A percentile compares a stretch with the other conserved stretches of the same genome.
Conservation (phyloP, 352 stramenopile genomes). For the Pythium dissotocum region DNA sequence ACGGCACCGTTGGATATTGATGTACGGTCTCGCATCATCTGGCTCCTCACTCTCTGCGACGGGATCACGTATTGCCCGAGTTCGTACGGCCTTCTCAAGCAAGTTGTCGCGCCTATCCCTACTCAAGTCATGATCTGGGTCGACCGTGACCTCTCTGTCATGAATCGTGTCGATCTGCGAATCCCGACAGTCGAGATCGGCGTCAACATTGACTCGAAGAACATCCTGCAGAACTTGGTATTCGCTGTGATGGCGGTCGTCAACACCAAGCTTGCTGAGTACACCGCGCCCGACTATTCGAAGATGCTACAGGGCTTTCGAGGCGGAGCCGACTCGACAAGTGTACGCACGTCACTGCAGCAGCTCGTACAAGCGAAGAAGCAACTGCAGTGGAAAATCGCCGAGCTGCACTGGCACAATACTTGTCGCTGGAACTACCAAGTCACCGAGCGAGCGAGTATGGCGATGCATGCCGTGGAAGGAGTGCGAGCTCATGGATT, state of each 20-base stretch:
- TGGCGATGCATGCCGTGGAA: slow-evolving; percentile 45
- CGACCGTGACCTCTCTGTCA: slow-evolving; percentile 38
- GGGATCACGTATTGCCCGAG: slow-evolving; percentile 58
- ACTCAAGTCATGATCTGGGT: slow-evolving; percentile 56
- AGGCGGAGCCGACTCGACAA: slow-evolving; percentile 7
- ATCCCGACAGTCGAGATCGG: slow-evolving; percentile 61
- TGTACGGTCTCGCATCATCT: slow-evolving; percentile 64
- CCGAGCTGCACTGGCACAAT: slow-evolving; percentile 54
- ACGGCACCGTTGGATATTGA: slow-evolving; percentile 73
- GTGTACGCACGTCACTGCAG: slow-evolving; percentile 32
- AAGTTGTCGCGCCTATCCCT: slow-evolving; percentile 72
- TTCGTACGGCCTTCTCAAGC: slow-evolving; percentile 57
- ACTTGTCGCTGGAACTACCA: slow-evolving; percentile 57
- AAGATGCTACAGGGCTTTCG: slow-evolving; percentile 33
- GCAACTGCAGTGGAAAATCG: slow-evolving; percentile 69
- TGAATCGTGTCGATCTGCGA: slow-evolving; percentile 51
- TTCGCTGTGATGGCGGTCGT: slow-evolving; percentile 37
- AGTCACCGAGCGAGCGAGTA: slow-evolving; percentile 42
- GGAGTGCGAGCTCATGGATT: slow-evolving; percentile 29
- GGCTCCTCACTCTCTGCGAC: slow-evolving; percentile 57
- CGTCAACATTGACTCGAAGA: slow-evolving; percentile 52
- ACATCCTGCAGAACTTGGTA: slow-evolving; percentile 61
- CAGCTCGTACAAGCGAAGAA: slow-evolving; percentile 48
- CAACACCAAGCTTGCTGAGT: slow-evolving; percentile 45
- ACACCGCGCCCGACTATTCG: slow-evolving; percentile 37